These are phyloP conservation scores for Paraleonurus japonicus DNA, from an alignment of 257 asterid species.

Conservation along the genomic window DNA sequence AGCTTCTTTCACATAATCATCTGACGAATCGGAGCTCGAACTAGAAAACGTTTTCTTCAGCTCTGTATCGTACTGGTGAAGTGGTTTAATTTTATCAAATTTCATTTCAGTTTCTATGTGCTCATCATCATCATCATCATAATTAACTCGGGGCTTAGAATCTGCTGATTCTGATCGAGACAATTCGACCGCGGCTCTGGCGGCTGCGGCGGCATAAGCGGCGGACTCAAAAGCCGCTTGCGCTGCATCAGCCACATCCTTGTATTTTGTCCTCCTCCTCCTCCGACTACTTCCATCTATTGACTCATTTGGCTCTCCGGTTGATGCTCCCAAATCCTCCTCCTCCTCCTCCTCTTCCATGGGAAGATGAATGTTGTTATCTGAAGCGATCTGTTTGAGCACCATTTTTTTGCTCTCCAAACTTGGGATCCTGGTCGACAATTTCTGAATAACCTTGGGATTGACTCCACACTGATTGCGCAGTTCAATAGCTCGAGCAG, in stretches of 20 bases:
- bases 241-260: constrained; percentile 88
- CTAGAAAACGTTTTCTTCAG: constrained; percentile 36
- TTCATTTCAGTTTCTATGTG: background rate
- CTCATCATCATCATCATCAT: no score
- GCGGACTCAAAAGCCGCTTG: constrained; percentile 94
- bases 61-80: constrained; percentile 19
- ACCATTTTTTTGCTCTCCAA: constrained; percentile 57
- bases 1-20: constrained; percentile 21
- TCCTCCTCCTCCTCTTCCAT: constrained; percentile 19
- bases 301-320: background rate
- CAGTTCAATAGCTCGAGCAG: constrained; percentile 61
- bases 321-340: background rate
- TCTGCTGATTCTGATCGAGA: constrained; percentile 58
- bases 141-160: no score
- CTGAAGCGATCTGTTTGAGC: constrained; percentile 67
- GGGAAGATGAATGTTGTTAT: constrained; percentile 56
- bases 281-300: constrained; percentile 1
- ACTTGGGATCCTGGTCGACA: constrained; percentile 70
- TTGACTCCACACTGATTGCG: constrained; percentile 91
- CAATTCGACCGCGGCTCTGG: constrained; percentile 80
- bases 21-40: constrained; percentile 51
- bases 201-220: constrained; percentile 88
- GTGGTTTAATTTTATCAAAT: constrained; percentile 30
- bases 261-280: constrained; percentile 50
- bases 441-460: constrained; percentile 71